Conservation (phyloP, 371 early-diverging fungal species). For the Rhizopus delemar region DNA sequence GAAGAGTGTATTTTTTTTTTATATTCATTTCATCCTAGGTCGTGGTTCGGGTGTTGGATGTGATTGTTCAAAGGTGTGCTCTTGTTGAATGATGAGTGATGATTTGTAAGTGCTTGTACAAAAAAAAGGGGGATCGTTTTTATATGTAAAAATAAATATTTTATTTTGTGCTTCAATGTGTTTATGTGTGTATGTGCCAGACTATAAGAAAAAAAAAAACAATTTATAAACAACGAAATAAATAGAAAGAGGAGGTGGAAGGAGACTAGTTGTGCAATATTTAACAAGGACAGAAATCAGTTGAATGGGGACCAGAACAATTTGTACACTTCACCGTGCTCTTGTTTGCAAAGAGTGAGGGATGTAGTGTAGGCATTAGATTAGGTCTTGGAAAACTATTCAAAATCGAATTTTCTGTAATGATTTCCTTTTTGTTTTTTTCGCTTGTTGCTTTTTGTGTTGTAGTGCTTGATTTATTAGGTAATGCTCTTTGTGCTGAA, state of each 20-base stretch:
- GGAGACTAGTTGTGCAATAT: background rate
- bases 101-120: too few relatives aligned
- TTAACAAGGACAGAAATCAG: constrained; percentile 52
- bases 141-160: too few relatives aligned
- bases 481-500: constrained; percentile 20
- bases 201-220: too few relatives aligned
- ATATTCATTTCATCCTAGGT: constrained; percentile 9
- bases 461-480: constrained; percentile 15
- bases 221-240: too few relatives aligned
- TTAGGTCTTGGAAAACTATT: constrained; percentile 52
- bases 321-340: constrained; percentile 34
- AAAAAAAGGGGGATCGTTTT: too few relatives aligned
- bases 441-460: constrained; percentile 4
- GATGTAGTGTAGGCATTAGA: constrained; percentile 49
- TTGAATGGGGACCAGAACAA: constrained; percentile 53
- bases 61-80: constrained; percentile 22
- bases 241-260: too few relatives aligned
- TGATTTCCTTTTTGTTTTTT: constrained; percentile 8
- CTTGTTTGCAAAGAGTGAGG: constrained; percentile 36
- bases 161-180: too few relatives aligned
- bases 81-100: constrained; percentile 10
- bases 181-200: too few relatives aligned
- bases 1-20: constrained; percentile 5
- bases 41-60: constrained; percentile 28
- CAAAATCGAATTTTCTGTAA: constrained; percentile 45